Percentiles rank a stretch among this genome's conserved stretches.
Conservation (phyloP, 495 filamentous ascomycete species). For the Penicillium desertorum region DNA sequence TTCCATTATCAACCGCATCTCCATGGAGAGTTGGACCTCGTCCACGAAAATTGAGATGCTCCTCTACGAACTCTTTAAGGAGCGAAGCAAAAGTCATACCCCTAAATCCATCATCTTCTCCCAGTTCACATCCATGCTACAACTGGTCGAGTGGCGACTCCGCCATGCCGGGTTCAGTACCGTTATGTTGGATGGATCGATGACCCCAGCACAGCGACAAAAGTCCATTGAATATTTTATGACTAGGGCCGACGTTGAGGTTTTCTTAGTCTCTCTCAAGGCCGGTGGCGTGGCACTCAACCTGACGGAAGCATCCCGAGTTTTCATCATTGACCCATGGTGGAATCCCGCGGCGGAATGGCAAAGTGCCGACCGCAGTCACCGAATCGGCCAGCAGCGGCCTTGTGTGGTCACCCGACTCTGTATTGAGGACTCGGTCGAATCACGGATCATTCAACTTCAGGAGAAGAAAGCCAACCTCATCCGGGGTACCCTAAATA, state of each 20-base stretch:
- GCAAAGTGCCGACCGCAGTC: slow-evolving; percentile 94
- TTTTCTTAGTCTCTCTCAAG: slow-evolving; percentile 92
- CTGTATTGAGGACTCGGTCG: slow-evolving; percentile 93
- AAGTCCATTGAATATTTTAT: slow-evolving; percentile 93
- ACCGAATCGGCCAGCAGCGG: slow-evolving; percentile 91
- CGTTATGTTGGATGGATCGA: slow-evolving; percentile 94
- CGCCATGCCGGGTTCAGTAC: slow-evolving; percentile 93
- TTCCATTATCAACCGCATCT: slow-evolving; percentile 95
- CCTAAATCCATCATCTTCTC: slow-evolving; percentile 82
- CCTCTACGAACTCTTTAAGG: slow-evolving; percentile 85
- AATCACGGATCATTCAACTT: slow-evolving; percentile 87
- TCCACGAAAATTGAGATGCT: slow-evolving; percentile 97
- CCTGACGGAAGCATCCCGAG: slow-evolving; percentile 86
- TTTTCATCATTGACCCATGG: slow-evolving; percentile 97
- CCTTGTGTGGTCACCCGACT: slow-evolving; percentile 93
- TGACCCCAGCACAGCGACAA: slow-evolving; percentile 90
- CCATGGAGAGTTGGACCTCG: slow-evolving; percentile 96
- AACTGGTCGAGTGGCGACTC: slow-evolving; percentile 90
- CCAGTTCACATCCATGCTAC: slow-evolving; percentile 71
- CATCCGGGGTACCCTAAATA: slow-evolving; percentile 94
- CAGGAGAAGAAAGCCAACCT: slow-evolving; percentile 98
- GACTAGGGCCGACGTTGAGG: slow-evolving; percentile 87
- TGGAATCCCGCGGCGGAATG: slow-evolving; percentile 98
- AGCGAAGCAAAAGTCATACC: slow-evolving; percentile 85
- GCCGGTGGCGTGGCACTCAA: slow-evolving; percentile 95